These are phyloP conservation scores for Gyromitra esculenta DNA, from an alignment of 2,329 filamentous ascomycete species.

Conservation along the genomic window DNA sequence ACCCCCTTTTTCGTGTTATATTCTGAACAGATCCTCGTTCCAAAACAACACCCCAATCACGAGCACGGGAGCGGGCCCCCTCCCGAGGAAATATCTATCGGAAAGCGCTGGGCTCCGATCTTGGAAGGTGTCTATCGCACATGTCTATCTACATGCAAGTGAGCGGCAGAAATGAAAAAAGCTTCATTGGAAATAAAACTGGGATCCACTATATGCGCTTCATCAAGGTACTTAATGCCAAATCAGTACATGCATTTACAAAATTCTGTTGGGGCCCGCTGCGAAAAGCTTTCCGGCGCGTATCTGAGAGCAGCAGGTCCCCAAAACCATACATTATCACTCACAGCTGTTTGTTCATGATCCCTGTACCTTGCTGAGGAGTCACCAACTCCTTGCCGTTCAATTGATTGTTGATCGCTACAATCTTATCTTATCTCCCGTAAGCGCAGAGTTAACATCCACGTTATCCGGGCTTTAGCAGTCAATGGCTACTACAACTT, in stretches of 20 bases:
- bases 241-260: neutral
- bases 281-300: neutral
- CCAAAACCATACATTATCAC: constrained; percentile 1
- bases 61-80: neutral
- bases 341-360: constrained; percentile 4
- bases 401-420: neutral
- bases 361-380: neutral
- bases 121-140: neutral
- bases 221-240: neutral
- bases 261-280: neutral
- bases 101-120: neutral
- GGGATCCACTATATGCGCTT: neutral
- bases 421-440: neutral
- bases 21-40: neutral
- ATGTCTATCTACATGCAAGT: too few species aligned
- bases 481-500: neutral
- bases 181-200: neutral
- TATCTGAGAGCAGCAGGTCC: neutral
- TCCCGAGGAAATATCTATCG: neutral
- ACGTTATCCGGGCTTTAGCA: neutral
- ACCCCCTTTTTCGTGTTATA: neutral
- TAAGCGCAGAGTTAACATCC: neutral
- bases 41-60: neutral
- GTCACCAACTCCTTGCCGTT: neutral
- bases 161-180: neutral